Conservation (phyloP, 169 alveolate species). For the Plasmodium yoelii region DNA sequence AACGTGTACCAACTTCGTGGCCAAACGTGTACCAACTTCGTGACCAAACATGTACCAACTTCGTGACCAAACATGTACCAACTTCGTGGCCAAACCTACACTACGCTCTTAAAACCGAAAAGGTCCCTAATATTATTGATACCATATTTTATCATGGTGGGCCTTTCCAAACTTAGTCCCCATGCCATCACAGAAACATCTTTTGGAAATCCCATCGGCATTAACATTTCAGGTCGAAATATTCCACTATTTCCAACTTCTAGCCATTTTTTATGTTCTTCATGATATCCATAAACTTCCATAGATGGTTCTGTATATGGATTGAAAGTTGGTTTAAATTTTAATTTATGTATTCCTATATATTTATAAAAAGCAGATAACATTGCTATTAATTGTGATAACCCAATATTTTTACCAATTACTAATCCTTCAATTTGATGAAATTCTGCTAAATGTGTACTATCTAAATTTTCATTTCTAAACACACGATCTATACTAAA, state of each 20-base stretch:
- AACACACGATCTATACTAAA: conserved; percentile 99
- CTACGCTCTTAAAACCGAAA: conserved; percentile 91
- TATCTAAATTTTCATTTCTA: conserved; percentile 99
- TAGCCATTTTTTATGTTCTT: conserved; percentile 95
- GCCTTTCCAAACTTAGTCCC: conserved; percentile 99
- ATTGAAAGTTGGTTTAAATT: conserved; percentile 99
- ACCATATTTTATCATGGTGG: conserved; percentile 98
- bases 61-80: too few relatives aligned
- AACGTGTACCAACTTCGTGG: too few relatives aligned
- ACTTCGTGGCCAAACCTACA: too few relatives aligned
- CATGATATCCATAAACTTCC: conserved; percentile 99
- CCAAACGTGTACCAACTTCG: too few relatives aligned
- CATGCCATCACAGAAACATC: conserved; percentile 98
- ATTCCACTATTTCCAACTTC: conserved; percentile 99
- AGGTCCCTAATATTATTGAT: conserved; percentile 97
- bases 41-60: too few relatives aligned
- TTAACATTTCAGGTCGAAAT: conserved; percentile 99
- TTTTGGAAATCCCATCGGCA: conserved; percentile 98
- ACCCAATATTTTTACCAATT: conserved; percentile 93
- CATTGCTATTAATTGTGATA: conserved; percentile 94
- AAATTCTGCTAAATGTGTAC: conserved; percentile 99
- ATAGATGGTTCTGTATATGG: conserved; percentile 99
- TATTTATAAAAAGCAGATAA: conserved; percentile 92
- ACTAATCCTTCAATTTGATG: conserved; percentile 98
- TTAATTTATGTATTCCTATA: conserved; percentile 92